These are phyloP conservation scores for Lithohypha guttulata DNA, from an alignment of 2,329 filamentous ascomycete species.

Conservation along the genomic window DNA sequence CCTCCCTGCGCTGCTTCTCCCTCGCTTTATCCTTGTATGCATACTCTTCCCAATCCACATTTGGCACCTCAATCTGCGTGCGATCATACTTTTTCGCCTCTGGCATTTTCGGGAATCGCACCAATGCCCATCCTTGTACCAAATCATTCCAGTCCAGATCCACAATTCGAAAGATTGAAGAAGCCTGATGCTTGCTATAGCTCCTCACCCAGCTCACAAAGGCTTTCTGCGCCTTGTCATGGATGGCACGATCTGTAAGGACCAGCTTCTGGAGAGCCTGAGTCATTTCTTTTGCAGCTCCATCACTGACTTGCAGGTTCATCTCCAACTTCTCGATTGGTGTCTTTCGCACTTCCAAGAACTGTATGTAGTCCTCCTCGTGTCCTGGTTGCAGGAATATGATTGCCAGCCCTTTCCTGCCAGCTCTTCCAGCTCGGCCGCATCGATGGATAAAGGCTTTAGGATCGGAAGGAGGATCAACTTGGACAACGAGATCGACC, in stretches of 20 bases:
- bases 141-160: constrained; percentile 80
- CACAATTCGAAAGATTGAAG: constrained; percentile 73
- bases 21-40: constrained; percentile 61
- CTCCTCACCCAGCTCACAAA: constrained; percentile 91
- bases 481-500: constrained; percentile 81
- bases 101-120: constrained; percentile 86
- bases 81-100: constrained; percentile 67
- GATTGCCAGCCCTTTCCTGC: constrained; percentile 66
- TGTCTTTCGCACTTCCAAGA: constrained; percentile 77
- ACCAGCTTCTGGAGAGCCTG: constrained; percentile 49
- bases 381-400: constrained; percentile 74
- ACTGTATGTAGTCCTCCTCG: constrained; percentile 83
- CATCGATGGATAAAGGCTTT: constrained; percentile 67
- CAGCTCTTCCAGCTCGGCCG: constrained; percentile 52
- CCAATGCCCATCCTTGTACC: constrained; percentile 71
- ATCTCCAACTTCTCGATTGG: constrained; percentile 60
- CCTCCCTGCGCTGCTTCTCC: constrained; percentile 53
- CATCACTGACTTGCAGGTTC: constrained; percentile 45
- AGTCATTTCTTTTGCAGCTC: constrained; percentile 49
- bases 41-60: constrained; percentile 57
- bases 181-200: constrained; percentile 83
- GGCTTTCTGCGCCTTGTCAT: constrained; percentile 80
- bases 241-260: constrained; percentile 52
- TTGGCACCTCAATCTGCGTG: constrained; percentile 51
- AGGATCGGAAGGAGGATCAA: constrained; percentile 76